A percentile compares a stretch with the other conserved stretches of the same genome.
Conservation (phyloP, 352 stramenopile genomes). For the Phytophthora colocasiae region DNA sequence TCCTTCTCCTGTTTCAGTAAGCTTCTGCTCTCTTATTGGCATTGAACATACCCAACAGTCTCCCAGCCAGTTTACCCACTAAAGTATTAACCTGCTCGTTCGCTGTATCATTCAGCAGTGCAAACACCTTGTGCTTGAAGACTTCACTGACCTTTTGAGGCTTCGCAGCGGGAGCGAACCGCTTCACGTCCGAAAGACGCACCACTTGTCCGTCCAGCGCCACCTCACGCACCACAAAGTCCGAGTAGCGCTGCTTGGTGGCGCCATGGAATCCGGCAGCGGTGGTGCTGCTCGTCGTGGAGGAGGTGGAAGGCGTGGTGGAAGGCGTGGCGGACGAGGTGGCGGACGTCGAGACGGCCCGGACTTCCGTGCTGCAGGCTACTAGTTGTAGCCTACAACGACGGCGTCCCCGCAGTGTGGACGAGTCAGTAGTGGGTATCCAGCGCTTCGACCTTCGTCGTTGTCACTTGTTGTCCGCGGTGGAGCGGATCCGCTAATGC, state of each 20-base stretch:
- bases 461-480: too few relatives aligned
- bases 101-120: constrained; percentile 57
- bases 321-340: too few relatives aligned
- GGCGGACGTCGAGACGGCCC: too few relatives aligned
- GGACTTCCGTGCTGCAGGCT: too few relatives aligned
- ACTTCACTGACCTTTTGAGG: constrained; percentile 75
- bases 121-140: constrained; percentile 80
- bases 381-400: too few relatives aligned
- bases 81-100: constrained; percentile 49
- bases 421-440: too few relatives aligned
- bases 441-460: too few relatives aligned
- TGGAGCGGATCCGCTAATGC: too few relatives aligned
- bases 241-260: constrained; percentile 92
- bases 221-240: constrained; percentile 93
- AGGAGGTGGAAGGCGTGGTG: too few relatives aligned
- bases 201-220: constrained; percentile 60
- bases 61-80: constrained; percentile 64
- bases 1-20: constrained; percentile 44
- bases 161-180: constrained; percentile 49
- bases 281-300: too few relatives aligned
- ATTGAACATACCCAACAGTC: constrained; percentile 72
- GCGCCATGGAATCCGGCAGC: constrained; percentile 90
- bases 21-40: constrained; percentile 56
- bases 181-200: constrained; percentile 69
- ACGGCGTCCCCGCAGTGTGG: too few relatives aligned